Base-by-base conservation (phyloP, 306 rosid species). In the Casuarina glauca region DNA sequence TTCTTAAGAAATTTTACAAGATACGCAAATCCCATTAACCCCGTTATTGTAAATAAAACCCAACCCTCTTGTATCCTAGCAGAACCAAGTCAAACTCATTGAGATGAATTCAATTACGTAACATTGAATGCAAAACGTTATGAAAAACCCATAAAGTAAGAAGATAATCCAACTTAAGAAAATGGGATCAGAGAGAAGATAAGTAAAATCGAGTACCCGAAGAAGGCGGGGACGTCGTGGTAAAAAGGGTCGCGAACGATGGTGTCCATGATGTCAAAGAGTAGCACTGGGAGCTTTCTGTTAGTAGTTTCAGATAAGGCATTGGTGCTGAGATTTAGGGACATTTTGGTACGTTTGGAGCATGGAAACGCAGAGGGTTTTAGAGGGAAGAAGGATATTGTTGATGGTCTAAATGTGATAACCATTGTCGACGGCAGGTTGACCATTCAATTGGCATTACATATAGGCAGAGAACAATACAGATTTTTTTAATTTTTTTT, bases 251-350 rank as follows among this genome's bases (percentile, higher is more conserved):
- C 99, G 6, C 94, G 97, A 82, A 95, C 97, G 74, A 95, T 46
- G 53, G 99, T 95, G 68, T 87, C 97, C 97, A 95, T 95, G 79
- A 95, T 86, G 81, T 95, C 99, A 55, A 95, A 95, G n/a, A 95
- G 88, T 41, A 95, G 84, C 66, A 95, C 55, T 19, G 99, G 99
- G 70, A 89, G 90, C 81, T 88, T 95, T 78, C 89, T 79, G 10
- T 75, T 60, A 9, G 26, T 44, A 4, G 16, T 49, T 15, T 7
- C 16, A 10, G 78, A 15, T 13, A 66, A 52, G 53, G 35, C 68
- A 15, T 45, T 50, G 43, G 80, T 41, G 9, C 12, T n/a, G 71
- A 66, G 35, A 66, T 66, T 66, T 66, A 1, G 5, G 35, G 50
- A 66, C 71, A 42, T 66, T 42, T 66, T 42, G 49, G 5, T 1